Conservation (phyloP, 805 yeast species). For the Saccharomycopsis vini region DNA sequence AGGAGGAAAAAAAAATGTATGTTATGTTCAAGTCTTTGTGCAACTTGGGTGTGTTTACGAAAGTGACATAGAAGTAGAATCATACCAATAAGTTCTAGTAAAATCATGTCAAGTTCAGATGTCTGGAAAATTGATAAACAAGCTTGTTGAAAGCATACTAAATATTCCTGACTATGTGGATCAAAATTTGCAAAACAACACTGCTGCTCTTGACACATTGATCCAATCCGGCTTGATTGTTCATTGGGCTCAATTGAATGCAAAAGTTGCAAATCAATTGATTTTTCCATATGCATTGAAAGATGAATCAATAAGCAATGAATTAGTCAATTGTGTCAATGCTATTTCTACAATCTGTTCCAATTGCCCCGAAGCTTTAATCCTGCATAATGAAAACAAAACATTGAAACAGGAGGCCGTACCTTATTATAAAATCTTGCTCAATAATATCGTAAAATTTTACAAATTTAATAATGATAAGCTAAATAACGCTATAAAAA, state of each 20-base stretch:
- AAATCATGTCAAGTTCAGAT: no score
- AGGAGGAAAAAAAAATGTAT: no score
- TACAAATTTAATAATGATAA: constrained; percentile 2
- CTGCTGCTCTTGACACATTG: constrained; percentile 13
- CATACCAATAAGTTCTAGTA: no score
- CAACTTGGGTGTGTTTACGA: no score
- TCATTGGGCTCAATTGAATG: constrained; percentile 1
- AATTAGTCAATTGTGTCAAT: constrained; percentile 8
- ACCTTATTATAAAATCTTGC: constrained; percentile 6
- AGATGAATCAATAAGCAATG: background rate
- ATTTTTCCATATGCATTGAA: background rate
- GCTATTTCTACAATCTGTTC: constrained; percentile 9
- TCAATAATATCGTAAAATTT: constrained; percentile 3
- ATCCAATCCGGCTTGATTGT: constrained; percentile 10
- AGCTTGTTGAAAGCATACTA: constrained; percentile 11
- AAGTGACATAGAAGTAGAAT: no score
- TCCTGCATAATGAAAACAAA: background rate
- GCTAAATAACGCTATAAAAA: background rate
- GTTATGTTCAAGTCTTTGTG: no score
- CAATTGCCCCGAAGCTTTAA: constrained; percentile 10
- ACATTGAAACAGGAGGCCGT: background rate
- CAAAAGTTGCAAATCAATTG: background rate
- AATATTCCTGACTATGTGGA: constrained; percentile 12
- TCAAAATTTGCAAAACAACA: constrained; percentile 7
- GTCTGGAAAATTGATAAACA: constrained; percentile 4